phyloP scores from a whole-genome alignment of 140 eudicot species.

The Ambrosia hybrid region DNA sequence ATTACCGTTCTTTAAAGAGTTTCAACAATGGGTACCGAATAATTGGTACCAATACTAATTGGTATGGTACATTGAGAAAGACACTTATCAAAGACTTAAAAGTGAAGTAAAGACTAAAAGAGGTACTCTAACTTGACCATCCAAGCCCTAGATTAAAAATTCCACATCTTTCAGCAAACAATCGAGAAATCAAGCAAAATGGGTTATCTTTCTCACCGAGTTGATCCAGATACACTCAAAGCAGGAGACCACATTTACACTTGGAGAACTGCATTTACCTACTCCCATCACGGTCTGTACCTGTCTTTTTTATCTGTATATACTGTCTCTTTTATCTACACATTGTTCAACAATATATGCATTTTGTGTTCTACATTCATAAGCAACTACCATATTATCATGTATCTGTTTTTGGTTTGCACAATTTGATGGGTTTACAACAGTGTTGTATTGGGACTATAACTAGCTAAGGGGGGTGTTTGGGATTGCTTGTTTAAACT shows the following conservation, averaged over 20 bases:
- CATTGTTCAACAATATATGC: conserved; percentile 4
- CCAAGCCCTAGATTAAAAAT: neutral
- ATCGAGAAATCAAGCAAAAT: conserved; percentile 15
- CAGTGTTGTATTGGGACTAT: no score
- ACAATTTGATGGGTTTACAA: neutral
- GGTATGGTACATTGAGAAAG: no score
- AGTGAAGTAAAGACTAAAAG: no score
- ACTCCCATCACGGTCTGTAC: conserved; percentile 57
- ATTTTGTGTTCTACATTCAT: neutral
- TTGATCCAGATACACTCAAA: conserved; percentile 30
- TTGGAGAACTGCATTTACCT: conserved; percentile 47
- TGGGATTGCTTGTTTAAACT: neutral
- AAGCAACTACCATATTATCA: no score
- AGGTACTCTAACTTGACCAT: neutral
- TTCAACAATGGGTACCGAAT: no score
- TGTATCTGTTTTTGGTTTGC: neutral
- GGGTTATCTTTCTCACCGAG: conserved; percentile 49
- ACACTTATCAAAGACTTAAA: no score
- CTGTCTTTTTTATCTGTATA: neutral
- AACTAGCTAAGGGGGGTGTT: no score
- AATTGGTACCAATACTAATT: no score
- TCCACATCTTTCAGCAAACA: neutral
- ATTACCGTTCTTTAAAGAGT: no score
- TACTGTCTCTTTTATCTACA: neutral
- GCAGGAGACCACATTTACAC: conserved; percentile 64